A percentile compares a stretch with the other conserved stretches of the same genome.
phyloP scores from a whole-genome alignment of 2,329 filamentous ascomycete species.

The Thielaviopsis populi region DNA sequence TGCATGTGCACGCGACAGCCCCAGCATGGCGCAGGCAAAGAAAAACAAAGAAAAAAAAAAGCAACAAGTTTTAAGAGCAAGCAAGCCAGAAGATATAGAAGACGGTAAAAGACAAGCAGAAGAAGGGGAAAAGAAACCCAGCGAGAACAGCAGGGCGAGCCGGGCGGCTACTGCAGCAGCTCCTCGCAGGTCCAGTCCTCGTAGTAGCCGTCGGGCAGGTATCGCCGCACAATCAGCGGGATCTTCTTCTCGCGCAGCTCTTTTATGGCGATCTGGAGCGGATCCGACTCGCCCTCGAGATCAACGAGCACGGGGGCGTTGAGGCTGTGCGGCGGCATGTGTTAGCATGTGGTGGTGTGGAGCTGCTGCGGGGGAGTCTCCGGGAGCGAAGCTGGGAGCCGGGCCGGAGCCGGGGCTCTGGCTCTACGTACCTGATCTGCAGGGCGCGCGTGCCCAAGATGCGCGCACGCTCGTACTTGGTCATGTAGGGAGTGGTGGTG shows the following conservation, averaged over 20 bases:
- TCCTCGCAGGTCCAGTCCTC: constrained; percentile 99
- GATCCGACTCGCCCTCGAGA: constrained; percentile 93
- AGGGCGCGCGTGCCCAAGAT: constrained; percentile 85
- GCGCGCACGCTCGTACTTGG: constrained; percentile 91
- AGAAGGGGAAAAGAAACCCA: neutral
- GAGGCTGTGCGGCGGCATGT: constrained; percentile 45
- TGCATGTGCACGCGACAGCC: neutral
- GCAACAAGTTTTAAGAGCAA: neutral
- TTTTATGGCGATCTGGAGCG: constrained; percentile 92
- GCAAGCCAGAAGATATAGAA: neutral
- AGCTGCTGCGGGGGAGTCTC: no score
- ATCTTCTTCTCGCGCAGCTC: constrained; percentile 98
- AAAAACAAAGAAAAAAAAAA: neutral
- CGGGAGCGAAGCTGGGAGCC: neutral
- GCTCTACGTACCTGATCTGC: constrained; percentile 68
- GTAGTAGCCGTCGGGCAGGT: constrained; percentile 93
- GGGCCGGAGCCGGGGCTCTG: no score
- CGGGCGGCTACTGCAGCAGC: constrained; percentile 45
- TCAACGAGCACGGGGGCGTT: constrained; percentile 95
- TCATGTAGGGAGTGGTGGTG: constrained; percentile 95
- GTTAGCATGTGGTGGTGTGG: neutral
- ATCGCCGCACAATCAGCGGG: constrained; percentile 82
- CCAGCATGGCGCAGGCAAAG: neutral
- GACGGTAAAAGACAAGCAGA: neutral
- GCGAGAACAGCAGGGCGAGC: neutral